A percentile compares a stretch with the other conserved stretches of the same genome.
Conservation (phyloP, 1,139 yeast species). For the Taphrina confusa region DNA sequence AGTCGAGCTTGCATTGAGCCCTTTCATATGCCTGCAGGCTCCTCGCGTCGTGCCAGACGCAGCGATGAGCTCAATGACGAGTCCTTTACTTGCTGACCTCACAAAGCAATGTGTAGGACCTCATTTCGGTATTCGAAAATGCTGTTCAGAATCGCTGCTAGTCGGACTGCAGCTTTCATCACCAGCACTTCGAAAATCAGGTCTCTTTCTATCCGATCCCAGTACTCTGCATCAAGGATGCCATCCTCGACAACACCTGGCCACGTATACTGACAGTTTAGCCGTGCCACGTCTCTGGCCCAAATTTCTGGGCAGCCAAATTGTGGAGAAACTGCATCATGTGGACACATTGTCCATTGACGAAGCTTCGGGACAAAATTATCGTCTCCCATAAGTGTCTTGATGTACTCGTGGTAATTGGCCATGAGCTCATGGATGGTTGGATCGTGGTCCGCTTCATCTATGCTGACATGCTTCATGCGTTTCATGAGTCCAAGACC, state of each 20-base stretch:
- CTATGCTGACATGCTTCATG: background rate
- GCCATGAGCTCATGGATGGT: conserved; percentile 6
- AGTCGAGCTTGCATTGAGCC: too few relatives aligned
- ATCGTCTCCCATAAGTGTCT: background rate
- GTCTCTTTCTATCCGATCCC: conserved; percentile 25
- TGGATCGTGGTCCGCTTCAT: background rate
- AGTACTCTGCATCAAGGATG: conserved; percentile 7
- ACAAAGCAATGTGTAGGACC: too few relatives aligned
- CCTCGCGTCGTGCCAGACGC: too few relatives aligned
- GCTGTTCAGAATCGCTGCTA: conserved; percentile 30
- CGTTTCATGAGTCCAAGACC: conserved; percentile 22
- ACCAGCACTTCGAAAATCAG: conserved; percentile 18
- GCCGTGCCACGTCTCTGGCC: conserved; percentile 11
- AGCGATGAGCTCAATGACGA: too few relatives aligned
- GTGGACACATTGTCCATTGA: conserved; percentile 19
- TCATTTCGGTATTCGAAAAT: conserved; percentile 8
- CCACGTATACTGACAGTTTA: conserved; percentile 30
- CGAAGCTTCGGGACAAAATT: background rate
- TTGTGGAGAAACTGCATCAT: background rate
- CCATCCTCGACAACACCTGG: conserved; percentile 7
- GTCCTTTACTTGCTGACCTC: too few relatives aligned
- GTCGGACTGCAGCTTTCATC: conserved; percentile 29
- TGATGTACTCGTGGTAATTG: conserved; percentile 15
- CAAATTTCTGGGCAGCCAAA: conserved; percentile 32
- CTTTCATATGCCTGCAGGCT: too few relatives aligned